Conservation (phyloP, 2,329 filamentous ascomycete species). For the Thelonectria rubi region DNA sequence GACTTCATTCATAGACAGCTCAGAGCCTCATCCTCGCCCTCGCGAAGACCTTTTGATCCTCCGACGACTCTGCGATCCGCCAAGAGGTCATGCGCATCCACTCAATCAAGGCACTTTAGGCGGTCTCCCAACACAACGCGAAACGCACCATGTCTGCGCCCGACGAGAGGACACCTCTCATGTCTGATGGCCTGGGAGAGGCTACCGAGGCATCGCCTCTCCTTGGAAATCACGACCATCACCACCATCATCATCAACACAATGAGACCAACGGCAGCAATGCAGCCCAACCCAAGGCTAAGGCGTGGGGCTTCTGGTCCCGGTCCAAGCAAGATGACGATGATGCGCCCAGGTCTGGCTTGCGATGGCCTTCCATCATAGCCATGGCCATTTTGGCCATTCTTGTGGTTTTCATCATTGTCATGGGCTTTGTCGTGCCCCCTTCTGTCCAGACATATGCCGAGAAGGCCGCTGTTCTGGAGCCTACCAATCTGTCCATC, state of each 20-base stretch:
- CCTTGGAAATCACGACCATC: conserved; percentile 53
- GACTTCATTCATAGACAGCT: not conserved
- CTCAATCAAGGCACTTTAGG: conserved; percentile 13
- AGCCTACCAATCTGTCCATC: conserved; percentile 84
- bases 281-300: conserved; percentile 14
- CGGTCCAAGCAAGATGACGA: conserved; percentile 27
- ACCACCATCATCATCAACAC: conserved; percentile 45
- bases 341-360: conserved; percentile 39
- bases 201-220: conserved; percentile 62
- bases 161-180: conserved; percentile 56
- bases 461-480: conserved; percentile 81
- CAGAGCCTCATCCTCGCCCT: conserved; percentile 28
- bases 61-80: not conserved
- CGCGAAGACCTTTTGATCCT: not conserved
- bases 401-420: conserved; percentile 73
- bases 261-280: conserved; percentile 30
- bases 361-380: conserved; percentile 79
- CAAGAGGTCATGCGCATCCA: conserved; percentile 12
- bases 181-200: conserved; percentile 47
- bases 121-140: conserved; percentile 42
- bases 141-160: conserved; percentile 51
- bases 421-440: conserved; percentile 83
- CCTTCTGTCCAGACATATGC: conserved; percentile 86
- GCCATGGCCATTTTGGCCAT: conserved; percentile 74
- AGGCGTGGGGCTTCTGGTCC: conserved; percentile 36